phyloP scores from a whole-genome alignment of 345 rosid species.

The Noccaea caerulescens region DNA sequence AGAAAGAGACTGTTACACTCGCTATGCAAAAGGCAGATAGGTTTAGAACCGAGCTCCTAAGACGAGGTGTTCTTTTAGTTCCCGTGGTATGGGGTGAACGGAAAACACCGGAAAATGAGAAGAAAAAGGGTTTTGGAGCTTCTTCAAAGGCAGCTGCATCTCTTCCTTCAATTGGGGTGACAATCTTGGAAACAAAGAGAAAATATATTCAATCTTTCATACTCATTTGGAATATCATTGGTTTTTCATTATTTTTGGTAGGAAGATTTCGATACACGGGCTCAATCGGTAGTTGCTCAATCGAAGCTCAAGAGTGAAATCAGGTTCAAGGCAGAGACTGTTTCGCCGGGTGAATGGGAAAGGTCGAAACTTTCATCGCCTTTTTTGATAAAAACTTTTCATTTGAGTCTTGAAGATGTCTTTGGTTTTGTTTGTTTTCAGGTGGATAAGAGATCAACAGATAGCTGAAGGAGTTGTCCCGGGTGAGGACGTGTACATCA shows the following conservation, averaged over 20 bases:
- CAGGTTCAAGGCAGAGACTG: slow-evolving; percentile 73
- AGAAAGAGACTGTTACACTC: slow-evolving; percentile 64
- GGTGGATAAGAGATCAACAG: slow-evolving; percentile 95
- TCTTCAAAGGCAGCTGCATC: slow-evolving; percentile 59
- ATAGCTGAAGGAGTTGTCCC: slow-evolving; percentile 85
- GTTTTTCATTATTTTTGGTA: slow-evolving; percentile 35
- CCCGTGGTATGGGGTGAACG: slow-evolving; percentile 88
- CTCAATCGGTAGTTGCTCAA: slow-evolving; percentile 77
- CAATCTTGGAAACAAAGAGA: slow-evolving; percentile 3
- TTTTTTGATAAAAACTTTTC: slow-evolving; percentile 3
- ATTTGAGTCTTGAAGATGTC: slow-evolving; percentile 14
- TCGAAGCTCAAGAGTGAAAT: slow-evolving; percentile 92
- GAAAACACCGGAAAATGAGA: slow-evolving; percentile 57
- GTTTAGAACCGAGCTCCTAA: slow-evolving; percentile 85
- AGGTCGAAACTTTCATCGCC: slow-evolving; percentile 53
- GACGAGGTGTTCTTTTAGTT: slow-evolving; percentile 84
- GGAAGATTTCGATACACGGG: slow-evolving; percentile 89
- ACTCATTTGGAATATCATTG: slow-evolving; percentile 20
- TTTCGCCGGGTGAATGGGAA: slow-evolving; percentile 89
- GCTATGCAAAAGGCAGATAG: slow-evolving; percentile 83
- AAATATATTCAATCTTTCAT: background rate
- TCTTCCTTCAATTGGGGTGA: slow-evolving; percentile 93
- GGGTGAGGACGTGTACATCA: slow-evolving; percentile 86
- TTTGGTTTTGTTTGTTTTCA: slow-evolving; percentile 41
- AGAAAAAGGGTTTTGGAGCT: slow-evolving; percentile 87